phyloP scores from a whole-genome alignment of 257 asterid genomes.

The Galeopsis tetrahit region DNA sequence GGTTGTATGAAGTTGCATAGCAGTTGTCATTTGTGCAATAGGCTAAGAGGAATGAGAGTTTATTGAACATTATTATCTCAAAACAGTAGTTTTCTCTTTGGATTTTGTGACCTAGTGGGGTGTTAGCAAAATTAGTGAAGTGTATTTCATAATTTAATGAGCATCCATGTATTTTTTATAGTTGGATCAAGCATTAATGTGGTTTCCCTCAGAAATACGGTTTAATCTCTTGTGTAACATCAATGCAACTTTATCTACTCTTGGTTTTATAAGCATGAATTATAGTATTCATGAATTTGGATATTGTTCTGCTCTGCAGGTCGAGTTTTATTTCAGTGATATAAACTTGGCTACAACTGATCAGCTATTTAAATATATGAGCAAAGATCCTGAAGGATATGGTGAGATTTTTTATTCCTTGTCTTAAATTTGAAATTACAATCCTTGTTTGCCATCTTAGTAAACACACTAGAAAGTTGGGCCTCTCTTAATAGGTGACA shows the following conservation, averaged over 20 bases:
- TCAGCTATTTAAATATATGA: slow-evolving; percentile 64
- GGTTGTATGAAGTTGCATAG: not conserved
- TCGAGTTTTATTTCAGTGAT: slow-evolving; percentile 87
- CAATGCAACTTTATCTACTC: not conserved
- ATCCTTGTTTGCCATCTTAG: slow-evolving; percentile 5
- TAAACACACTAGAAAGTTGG: not conserved
- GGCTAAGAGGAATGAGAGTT: not conserved
- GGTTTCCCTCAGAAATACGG: not conserved
- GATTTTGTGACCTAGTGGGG: not conserved
- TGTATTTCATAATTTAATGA: slow-evolving; percentile 10
- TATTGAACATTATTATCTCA: not conserved
- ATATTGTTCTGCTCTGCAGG: slow-evolving; percentile 48
- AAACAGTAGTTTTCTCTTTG: not conserved
- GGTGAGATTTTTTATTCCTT: slow-evolving; percentile 45
- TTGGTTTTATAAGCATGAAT: not conserved
- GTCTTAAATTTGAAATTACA: slow-evolving; percentile 3
- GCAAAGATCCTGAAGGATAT: slow-evolving; percentile 79
- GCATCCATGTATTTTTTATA: not conserved
- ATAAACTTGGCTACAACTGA: slow-evolving; percentile 85
- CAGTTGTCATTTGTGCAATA: not conserved
- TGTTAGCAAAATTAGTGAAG: not conserved
- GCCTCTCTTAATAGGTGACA: not conserved
- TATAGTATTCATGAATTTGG: slow-evolving; percentile 4
- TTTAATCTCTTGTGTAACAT: not conserved
- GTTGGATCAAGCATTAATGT: not conserved